A percentile compares a stretch with the other conserved stretches of the same genome.
These are phyloP conservation scores for Annulohypoxylon moriforme DNA, from an alignment of 495 filamentous ascomycete species.

Conservation along the genomic window DNA sequence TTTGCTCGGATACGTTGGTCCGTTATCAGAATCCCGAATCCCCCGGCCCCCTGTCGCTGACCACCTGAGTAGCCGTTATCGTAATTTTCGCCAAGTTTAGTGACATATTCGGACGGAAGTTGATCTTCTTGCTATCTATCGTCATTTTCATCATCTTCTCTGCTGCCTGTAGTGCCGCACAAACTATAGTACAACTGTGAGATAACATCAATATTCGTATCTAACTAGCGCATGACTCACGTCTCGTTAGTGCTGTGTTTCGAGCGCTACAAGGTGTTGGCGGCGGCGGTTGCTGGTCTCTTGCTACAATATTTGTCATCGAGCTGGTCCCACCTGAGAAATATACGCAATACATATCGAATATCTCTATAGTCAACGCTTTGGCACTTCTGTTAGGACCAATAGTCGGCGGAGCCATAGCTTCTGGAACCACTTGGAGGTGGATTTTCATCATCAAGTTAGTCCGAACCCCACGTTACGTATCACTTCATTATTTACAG, in stretches of 20 bases:
- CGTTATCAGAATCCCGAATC: not conserved
- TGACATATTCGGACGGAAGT: not conserved
- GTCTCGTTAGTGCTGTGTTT: not conserved
- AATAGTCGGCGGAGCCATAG: not conserved
- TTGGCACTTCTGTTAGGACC: not conserved
- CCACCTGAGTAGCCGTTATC: not conserved
- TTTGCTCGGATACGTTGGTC: slow-evolving; percentile 44
- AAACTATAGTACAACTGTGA: not conserved
- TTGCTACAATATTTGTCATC: not conserved
- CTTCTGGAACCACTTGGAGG: not conserved
- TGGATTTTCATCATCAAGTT: slow-evolving; percentile 5
- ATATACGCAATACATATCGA: not conserved
- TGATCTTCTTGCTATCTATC: not conserved
- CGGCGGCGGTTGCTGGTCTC: not conserved
- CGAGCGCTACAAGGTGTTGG: not conserved
- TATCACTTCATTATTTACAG: not conserved
- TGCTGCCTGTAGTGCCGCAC: not conserved
- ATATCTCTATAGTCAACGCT: not conserved
- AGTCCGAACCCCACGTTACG: not conserved
- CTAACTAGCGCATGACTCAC: not conserved
- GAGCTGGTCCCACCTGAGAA: not conserved
- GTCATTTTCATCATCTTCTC: not conserved
- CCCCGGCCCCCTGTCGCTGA: not conserved
- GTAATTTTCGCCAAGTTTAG: not conserved
- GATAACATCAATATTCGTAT: not conserved